Percentiles rank a stretch among this genome's conserved stretches.
Conservation (phyloP, 2,329 filamentous ascomycete species). For the Lithohypha guttulata region DNA sequence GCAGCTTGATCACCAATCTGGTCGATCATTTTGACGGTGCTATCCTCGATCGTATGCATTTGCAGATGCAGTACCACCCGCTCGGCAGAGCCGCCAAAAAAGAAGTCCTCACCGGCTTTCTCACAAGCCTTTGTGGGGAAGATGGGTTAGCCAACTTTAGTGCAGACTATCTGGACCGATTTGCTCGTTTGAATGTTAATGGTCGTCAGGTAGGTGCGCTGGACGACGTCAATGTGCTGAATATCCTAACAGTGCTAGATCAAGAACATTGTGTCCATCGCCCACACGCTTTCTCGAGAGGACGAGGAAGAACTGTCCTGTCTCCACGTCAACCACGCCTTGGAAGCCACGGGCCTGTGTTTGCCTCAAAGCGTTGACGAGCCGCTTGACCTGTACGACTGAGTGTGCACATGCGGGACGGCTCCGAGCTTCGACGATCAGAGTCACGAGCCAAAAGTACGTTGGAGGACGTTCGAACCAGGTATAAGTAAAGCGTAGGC, state of each 20-base stretch:
- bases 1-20: constrained; percentile 21
- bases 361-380: constrained; percentile 6
- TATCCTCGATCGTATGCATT: constrained; percentile 9
- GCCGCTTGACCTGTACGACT: constrained; percentile 5
- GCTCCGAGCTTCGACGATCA: background rate
- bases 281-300: constrained; percentile 1
- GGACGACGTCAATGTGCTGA: background rate
- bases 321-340: constrained; percentile 1
- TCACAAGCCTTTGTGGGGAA: background rate
- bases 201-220: background rate
- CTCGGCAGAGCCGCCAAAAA: constrained; percentile 8
- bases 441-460: constrained; percentile 2
- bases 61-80: constrained; percentile 5
- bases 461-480: background rate
- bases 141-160: background rate
- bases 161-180: background rate
- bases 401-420: constrained; percentile 1
- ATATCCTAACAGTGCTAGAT: constrained; percentile 2
- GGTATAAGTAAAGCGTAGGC: background rate
- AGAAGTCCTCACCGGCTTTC: background rate
- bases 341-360: constrained; percentile 1
- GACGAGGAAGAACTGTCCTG: constrained; percentile 4
- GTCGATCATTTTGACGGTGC: constrained; percentile 16
- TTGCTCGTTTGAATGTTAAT: background rate
- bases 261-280: constrained; percentile 6